Evolutionary conservation across 176 grass and related monocot species (phyloP).

Genomic region (Luzula sylvatica): DNA sequence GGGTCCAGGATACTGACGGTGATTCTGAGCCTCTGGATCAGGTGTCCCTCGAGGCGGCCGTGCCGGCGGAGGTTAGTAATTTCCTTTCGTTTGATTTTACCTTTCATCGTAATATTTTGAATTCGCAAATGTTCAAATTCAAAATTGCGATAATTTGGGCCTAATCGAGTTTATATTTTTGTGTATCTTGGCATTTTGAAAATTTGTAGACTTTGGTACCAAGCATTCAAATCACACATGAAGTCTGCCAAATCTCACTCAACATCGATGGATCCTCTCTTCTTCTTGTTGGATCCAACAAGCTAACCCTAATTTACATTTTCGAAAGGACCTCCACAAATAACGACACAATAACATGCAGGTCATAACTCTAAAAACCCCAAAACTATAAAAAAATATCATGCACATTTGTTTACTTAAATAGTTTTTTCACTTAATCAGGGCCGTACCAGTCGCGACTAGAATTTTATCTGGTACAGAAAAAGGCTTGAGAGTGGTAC

Average conservation of each 20-base stretch:
- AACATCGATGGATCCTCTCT: constrained; percentile 67
- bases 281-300: constrained; percentile 58
- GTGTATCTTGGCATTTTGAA: no score
- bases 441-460: constrained; percentile 59
- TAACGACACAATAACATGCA: constrained; percentile 56
- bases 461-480: constrained; percentile 51
- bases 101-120: neutral
- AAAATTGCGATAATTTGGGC: neutral
- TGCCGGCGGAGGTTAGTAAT: constrained; percentile 58
- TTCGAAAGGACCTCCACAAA: constrained; percentile 64
- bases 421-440: constrained; percentile 26
- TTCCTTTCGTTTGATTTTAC: neutral
- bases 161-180: no score
- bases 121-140: neutral
- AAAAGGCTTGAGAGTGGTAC: constrained; percentile 65
- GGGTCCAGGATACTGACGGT: constrained; percentile 41
- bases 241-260: constrained; percentile 47
- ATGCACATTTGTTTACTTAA: neutral
- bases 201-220: constrained; percentile 42
- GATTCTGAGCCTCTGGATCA: constrained; percentile 22
- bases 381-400: neutral
- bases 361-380: constrained; percentile 25
- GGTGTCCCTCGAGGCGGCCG: constrained; percentile 51
- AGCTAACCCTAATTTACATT: constrained; percentile 45
- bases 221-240: constrained; percentile 40